These are phyloP conservation scores for Boletus mariae DNA, from an alignment of 1,284 basidiomycete genomes.

Conservation along the genomic window DNA sequence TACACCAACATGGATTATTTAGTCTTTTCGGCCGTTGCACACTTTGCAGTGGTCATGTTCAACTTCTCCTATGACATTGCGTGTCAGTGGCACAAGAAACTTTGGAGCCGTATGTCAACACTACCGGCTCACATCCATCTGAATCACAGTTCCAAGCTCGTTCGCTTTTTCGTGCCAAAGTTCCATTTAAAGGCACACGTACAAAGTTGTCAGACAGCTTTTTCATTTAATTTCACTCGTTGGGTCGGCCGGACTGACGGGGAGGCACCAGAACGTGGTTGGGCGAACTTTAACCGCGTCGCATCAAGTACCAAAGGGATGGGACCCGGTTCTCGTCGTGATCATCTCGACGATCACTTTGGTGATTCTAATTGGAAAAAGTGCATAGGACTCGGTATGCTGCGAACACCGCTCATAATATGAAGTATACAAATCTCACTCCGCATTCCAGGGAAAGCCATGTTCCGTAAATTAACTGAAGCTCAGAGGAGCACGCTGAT, in stretches of 20 bases:
- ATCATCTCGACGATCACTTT: neutral
- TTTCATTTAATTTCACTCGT: neutral
- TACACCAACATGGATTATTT: neutral
- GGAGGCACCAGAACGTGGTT: neutral
- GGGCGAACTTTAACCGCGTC: neutral
- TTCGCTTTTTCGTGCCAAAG: neutral
- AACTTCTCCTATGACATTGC: neutral
- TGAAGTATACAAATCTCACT: too few species aligned
- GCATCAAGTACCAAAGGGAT: neutral
- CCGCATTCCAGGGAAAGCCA: neutral
- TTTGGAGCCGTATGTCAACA: neutral
- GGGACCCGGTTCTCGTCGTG: too few species aligned
- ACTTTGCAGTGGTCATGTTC: neutral
- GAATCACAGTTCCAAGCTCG: neutral
- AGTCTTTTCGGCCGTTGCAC: neutral
- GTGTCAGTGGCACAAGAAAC: neutral
- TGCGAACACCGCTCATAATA: too few species aligned
- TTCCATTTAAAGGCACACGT: neutral
- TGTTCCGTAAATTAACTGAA: neutral
- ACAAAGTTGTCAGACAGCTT: neutral
- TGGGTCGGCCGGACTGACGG: neutral
- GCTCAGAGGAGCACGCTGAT: neutral
- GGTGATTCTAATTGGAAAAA: neutral
- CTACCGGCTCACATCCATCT: neutral
- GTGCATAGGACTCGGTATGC: neutral